These are phyloP conservation scores for Trametes polyzona DNA, from an alignment of 1,284 basidiomycete species.

Conservation along the genomic window DNA sequence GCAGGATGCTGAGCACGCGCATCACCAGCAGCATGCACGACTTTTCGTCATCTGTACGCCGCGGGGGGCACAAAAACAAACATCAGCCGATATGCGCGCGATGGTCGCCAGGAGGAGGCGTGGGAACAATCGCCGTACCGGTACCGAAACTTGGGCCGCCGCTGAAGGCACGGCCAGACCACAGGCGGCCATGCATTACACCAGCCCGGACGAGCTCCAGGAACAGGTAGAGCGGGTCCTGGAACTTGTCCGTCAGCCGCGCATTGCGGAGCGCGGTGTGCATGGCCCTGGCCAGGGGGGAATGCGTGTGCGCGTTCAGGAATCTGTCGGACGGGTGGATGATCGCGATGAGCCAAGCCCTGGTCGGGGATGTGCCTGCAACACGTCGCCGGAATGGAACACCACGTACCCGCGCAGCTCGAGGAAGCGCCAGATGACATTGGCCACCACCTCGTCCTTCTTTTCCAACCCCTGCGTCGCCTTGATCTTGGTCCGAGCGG, in stretches of 20 bases:
- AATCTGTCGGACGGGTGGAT: conserved; percentile 66
- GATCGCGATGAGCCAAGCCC: conserved; percentile 6
- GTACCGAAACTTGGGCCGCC: conserved; percentile 95
- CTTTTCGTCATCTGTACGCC: conserved; percentile 89
- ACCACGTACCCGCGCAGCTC: conserved; percentile 83
- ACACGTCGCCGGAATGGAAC: conserved; percentile 12
- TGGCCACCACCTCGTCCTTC: conserved; percentile 98
- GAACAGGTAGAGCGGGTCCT: conserved; percentile 93
- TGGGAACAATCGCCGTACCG: conserved; percentile 52
- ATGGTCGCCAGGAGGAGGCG: conserved; percentile 28
- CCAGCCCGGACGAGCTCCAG: conserved; percentile 93
- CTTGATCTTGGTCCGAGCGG: conserved; percentile 74
- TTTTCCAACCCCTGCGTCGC: conserved; percentile 72
- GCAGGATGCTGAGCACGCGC: conserved; percentile 93
- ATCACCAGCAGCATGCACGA: conserved; percentile 93
- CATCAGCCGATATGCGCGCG: conserved; percentile 17
- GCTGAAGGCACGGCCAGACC: conserved; percentile 87
- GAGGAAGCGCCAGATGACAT: conserved; percentile 97
- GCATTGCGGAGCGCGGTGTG: conserved; percentile 77
- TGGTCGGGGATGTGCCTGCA: not conserved
- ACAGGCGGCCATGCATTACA: conserved; percentile 92
- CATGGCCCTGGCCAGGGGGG: conserved; percentile 89
- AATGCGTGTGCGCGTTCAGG: conserved; percentile 88
- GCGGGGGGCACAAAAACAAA: not conserved
- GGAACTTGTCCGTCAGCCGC: conserved; percentile 96